Evolutionary conservation across 768 basidiomycete genomes (phyloP), one percentile per base, ranked within the genome.

Genomic region (Trametopsis cervina): DNA sequence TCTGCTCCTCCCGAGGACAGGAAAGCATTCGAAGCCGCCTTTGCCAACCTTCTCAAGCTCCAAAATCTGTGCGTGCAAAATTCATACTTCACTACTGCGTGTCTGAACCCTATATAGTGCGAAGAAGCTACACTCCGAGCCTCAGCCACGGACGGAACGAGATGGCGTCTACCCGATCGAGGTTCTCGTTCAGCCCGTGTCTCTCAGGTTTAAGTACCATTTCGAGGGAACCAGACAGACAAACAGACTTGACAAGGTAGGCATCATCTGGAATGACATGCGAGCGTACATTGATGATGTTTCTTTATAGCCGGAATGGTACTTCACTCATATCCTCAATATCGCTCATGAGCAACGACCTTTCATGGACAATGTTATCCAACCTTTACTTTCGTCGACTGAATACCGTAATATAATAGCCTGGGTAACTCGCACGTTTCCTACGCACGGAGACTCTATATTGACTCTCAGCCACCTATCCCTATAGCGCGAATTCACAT

Each of bases 181-280:
- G 60, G 84, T 88, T 2, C 76, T 99, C 15, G 77, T 91, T 3
- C 81, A 84, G 38, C 89, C 94, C 1, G 75, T 99, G 42, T 72
- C 85, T 1, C 66, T 91, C 51, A 79, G 96, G 17, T 99, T 97
- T 72, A 89, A 86, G 58, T 99, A 86, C 62, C 96, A 99, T 60
- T 98, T 98, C 53, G 92, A 97, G 49, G 81, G 88, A 0, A 72
- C 78, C 15, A 74, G 91, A 27, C 78, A 81, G 54, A 99, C 96
- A 0, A 99, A 97, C 64, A 75, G 89, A 44, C 64, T 92, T 9
- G 95, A 98, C 68, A 98, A 97, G 80, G 93, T 88, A 44, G 1
- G 45, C n/a, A n/a, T 47, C 29, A 25, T 26, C 7, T 22, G 2
- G 4, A 20, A 2, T 6, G 15, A 38, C 9, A 20, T 36, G 17